These are phyloP conservation scores for Sophora flavescens DNA, from an alignment of 306 rosid species.

Conservation along the genomic window DNA sequence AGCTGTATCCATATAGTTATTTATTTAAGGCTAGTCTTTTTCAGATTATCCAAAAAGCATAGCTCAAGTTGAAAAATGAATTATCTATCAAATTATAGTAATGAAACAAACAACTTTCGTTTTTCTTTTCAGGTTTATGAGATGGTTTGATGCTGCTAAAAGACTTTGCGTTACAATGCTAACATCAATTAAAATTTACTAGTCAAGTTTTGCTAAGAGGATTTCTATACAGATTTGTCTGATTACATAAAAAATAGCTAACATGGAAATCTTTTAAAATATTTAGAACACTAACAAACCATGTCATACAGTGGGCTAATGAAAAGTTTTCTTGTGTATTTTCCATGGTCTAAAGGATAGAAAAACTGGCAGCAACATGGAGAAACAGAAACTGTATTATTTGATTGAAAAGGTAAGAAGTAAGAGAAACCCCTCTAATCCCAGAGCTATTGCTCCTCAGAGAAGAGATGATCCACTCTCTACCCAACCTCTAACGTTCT, in stretches of 20 bases:
- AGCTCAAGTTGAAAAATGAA: conserved; percentile 40
- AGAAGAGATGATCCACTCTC: too few species aligned
- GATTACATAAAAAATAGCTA: conserved; percentile 17
- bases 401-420: too few species aligned
- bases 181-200: background rate
- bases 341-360: conserved; percentile 7
- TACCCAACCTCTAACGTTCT: too few species aligned
- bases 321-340: conserved; percentile 8
- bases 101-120: conserved; percentile 32
- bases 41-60: conserved; percentile 24
- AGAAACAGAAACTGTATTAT: too few species aligned
- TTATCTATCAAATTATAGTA: conserved; percentile 27
- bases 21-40: conserved; percentile 27
- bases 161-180: background rate
- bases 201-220: background rate
- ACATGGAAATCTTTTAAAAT: conserved; percentile 15
- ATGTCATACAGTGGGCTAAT: conserved; percentile 14
- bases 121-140: conserved; percentile 1
- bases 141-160: background rate
- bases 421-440: too few species aligned
- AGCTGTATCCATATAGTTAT: conserved; percentile 25
- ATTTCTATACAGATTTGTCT: conserved; percentile 15
- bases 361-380: conserved; percentile 37
- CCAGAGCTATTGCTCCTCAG: too few species aligned
- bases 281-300: conserved; percentile 35